phyloP scores from a whole-genome alignment of 2,329 filamentous ascomycete genomes.

The Microascus cirrosus region DNA sequence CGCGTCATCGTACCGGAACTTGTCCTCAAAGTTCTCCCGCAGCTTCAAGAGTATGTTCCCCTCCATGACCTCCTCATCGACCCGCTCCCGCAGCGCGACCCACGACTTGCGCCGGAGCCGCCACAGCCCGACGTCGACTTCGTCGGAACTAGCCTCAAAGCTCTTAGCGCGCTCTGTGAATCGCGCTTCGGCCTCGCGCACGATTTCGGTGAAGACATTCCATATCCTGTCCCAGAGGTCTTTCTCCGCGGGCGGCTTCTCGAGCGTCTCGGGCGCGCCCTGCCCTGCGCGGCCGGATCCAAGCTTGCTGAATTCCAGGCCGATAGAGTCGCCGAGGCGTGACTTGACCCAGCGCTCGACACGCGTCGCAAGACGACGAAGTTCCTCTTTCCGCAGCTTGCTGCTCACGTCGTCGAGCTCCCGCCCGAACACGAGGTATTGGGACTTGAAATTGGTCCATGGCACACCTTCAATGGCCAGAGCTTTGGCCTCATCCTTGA shows the following conservation, averaged over 20 bases:
- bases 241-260: conserved; percentile 61
- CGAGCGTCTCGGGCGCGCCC: conserved; percentile 69
- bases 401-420: conserved; percentile 83
- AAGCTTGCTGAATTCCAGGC: conserved; percentile 91
- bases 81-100: conserved; percentile 77
- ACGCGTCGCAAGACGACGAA: conserved; percentile 80
- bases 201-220: conserved; percentile 71
- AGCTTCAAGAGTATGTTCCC: conserved; percentile 92
- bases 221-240: conserved; percentile 95
- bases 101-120: conserved; percentile 87
- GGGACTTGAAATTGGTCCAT: conserved; percentile 81
- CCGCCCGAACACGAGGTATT: conserved; percentile 71
- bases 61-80: conserved; percentile 97
- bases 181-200: conserved; percentile 72
- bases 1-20: conserved; percentile 93
- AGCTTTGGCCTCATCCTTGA: conserved; percentile 63
- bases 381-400: conserved; percentile 84
- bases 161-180: conserved; percentile 85
- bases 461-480: conserved; percentile 66
- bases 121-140: conserved; percentile 90
- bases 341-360: conserved; percentile 92
- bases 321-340: conserved; percentile 75
- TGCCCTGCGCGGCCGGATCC: conserved; percentile 77
- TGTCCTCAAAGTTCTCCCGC: conserved; percentile 97
- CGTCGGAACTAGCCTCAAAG: conserved; percentile 84